Evolutionary conservation across 345 rosid genomes (phyloP), one percentile per base, ranked within the genome.

Genomic region (Eucalyptus brandiana): DNA sequence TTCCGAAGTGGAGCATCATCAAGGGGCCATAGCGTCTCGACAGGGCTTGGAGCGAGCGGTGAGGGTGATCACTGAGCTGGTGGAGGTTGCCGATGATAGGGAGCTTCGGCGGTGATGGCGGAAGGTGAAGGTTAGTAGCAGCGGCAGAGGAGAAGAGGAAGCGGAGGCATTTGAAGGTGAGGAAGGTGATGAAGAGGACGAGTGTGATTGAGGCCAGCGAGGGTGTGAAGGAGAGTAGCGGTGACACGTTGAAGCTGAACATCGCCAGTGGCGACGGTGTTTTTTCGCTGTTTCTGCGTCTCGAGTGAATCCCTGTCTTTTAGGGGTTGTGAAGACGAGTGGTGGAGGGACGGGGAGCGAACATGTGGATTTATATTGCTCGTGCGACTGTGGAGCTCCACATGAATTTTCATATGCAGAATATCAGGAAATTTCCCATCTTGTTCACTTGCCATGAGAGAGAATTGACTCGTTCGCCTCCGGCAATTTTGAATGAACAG

Each of bases 71-170:
- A 18, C 97, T 95, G 6, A 95, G 87, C 62, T 93, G 95, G 86
- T 93, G 95, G 88, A 96, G 93, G 93, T 95, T 95, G 81, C 98
- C 98, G 7, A 95, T 72, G 58, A 95, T 16, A 9, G 96, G 96
- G 51, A 95, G 94, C 87, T 90, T 89, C 42, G 90, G 87, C 21
- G 96, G 97, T 16, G 97, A 95, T 3, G 96, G 94, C 45, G 45
- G 62, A 26, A 93, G 93, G 21, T n/a, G 37, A 13, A 58, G 86
- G 62, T 17, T n/a, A 49, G 60, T 19, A 30, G 50, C 65, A 9
- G 42, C 21, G 12, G 21, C 30, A 37, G 85, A 5, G 85, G 81
- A n/a, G 32, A 18, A 58, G 48, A 60, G 51, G 42, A 86, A 10
- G 51, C 54, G 87, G 45, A 86, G 80, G 49, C 90, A 44, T 85